These are phyloP conservation scores for Lenzites betulinus DNA, from an alignment of 768 basidiomycete species.

Conservation along the genomic window DNA sequence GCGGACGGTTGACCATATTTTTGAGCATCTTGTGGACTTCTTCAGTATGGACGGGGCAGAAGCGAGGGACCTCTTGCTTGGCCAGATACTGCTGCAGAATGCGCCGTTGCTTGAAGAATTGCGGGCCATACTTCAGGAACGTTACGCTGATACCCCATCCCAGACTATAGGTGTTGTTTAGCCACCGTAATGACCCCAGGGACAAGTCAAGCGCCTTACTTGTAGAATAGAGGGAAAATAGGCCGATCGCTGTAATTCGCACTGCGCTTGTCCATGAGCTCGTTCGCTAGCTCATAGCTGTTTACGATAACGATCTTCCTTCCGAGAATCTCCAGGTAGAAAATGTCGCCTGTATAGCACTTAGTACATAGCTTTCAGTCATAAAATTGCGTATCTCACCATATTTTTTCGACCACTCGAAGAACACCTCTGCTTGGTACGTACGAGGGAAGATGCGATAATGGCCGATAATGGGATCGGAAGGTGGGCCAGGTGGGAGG, in stretches of 20 bases:
- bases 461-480: slow-evolving; percentile 42
- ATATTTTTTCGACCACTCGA: slow-evolving; percentile 37
- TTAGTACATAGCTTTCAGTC: neutral
- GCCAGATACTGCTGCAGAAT: slow-evolving; percentile 23
- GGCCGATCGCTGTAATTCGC: slow-evolving; percentile 42
- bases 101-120: slow-evolving; percentile 23
- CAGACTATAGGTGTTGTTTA: slow-evolving; percentile 1
- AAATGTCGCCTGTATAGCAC: slow-evolving; percentile 30
- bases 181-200: neutral
- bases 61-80: slow-evolving; percentile 19
- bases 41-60: slow-evolving; percentile 18
- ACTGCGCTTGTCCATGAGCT: slow-evolving; percentile 40
- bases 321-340: slow-evolving; percentile 36
- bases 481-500: slow-evolving; percentile 40
- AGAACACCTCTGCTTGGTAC: slow-evolving; percentile 32
- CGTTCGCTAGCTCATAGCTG: slow-evolving; percentile 33
- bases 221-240: slow-evolving; percentile 27
- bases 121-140: slow-evolving; percentile 24
- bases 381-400: slow-evolving; percentile 25
- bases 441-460: slow-evolving; percentile 36
- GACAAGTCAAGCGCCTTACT: slow-evolving; percentile 6
- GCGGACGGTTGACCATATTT: slow-evolving; percentile 18
- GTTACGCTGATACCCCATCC: slow-evolving; percentile 23
- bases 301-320: slow-evolving; percentile 37
- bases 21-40: slow-evolving; percentile 20